phyloP scores from a whole-genome alignment of 202 grass and related monocot species.

The Setaria italica region DNA sequence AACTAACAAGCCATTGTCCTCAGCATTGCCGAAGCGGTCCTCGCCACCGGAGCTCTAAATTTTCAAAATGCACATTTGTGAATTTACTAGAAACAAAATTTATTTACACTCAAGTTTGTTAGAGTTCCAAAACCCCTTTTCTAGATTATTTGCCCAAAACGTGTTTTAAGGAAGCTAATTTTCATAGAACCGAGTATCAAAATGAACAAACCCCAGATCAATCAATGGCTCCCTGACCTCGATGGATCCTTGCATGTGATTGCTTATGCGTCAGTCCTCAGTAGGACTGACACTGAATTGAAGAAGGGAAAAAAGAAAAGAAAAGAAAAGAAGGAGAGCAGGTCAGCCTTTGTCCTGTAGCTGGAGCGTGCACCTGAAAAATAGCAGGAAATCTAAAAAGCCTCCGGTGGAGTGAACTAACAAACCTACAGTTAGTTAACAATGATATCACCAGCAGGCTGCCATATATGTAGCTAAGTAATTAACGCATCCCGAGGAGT shows the following conservation, averaged over 20 bases:
- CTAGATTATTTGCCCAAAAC: not conserved
- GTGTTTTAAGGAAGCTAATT: not conserved
- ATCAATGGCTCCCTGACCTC: not conserved
- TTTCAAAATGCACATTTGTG: not conserved
- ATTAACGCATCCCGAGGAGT: constrained; percentile 35
- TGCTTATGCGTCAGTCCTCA: not conserved
- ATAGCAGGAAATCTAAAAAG: not conserved
- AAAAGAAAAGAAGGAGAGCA: not conserved
- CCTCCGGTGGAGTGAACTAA: constrained; percentile 6
- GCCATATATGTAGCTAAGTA: not conserved
- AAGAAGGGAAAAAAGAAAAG: not conserved
- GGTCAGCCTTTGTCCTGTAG: constrained; percentile 41
- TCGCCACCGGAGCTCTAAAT: not conserved
- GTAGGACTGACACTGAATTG: not conserved
- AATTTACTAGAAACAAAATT: not conserved
- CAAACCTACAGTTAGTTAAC: not conserved
- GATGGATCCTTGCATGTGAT: constrained; percentile 28
- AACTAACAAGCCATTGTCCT: not conserved
- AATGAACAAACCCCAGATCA: not conserved
- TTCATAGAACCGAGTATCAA: not conserved
- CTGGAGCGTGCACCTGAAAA: constrained; percentile 28
- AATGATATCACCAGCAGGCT: constrained; percentile 26
- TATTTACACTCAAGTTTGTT: not conserved
- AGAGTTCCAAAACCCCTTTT: not conserved
- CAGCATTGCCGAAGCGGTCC: too few species aligned